Evolutionary conservation across 129 eudicot genomes (phyloP), one percentile per base, ranked within the genome.

Genomic region (Flaveria linearis): DNA sequence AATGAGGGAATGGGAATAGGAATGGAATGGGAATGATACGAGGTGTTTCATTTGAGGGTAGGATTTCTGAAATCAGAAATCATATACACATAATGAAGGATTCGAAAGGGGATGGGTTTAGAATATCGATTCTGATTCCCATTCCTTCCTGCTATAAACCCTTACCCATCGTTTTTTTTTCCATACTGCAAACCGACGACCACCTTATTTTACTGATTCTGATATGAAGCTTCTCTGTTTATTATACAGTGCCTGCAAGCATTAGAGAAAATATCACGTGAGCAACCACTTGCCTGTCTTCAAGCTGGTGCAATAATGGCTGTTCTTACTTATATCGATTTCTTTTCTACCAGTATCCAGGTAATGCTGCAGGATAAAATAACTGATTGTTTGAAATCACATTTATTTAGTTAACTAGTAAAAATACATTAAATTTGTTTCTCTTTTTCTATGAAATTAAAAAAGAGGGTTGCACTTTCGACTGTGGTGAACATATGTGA

Each of bases 261-360:
- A 52, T 76, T 94, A 79, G 92, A 94, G 86, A 94, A 87, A 75
- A 94, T 94, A 46, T 94, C 98, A 2, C 90, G 83, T 0, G 96
- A 94, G 63, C 97, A 91, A 71, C 97, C 98, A 52, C 85, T 87
- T 77, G 86, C 87, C 26, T 94, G 98, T 82, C 84, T 94, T 68
- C 87, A 83, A 46, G 80, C 97, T 55, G 97, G 97, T 77, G 97
- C 96, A 49, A 87, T 94, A 30, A 87, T 86, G 93, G 96, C 98
- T 76, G 97, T 84, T 82, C 75, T 94, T 66, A 82, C 71, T 64
- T 89, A 81, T 78, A 87, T 94, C 42, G 98, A 94, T 80, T 94
- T 94, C 92, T 94, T 91, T 74, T 81, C 98, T 11, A 94, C 98
- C 9, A 91, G 91, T 83, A 84, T 87, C 68, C 98, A 91, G 92